phyloP scores from a whole-genome alignment of 441 rosid species.

The Erodium texanum region DNA sequence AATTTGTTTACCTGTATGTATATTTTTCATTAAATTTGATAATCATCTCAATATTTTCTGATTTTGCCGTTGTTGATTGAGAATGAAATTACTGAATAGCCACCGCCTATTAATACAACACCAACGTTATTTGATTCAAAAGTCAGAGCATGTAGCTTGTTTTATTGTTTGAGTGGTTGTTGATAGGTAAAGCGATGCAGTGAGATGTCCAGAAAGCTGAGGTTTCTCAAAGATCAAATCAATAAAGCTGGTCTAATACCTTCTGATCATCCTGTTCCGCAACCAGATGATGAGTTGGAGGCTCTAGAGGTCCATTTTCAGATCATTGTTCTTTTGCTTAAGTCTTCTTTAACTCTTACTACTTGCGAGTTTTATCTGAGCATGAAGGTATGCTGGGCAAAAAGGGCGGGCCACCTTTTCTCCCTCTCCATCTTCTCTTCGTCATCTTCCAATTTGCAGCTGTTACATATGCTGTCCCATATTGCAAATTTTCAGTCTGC shows the following conservation, averaged over 20 bases:
- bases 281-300: conserved; percentile 78
- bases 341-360: neutral
- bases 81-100: neutral
- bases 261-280: conserved; percentile 48
- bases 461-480: too few species aligned
- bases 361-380: conserved; percentile 5
- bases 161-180: conserved; percentile 24
- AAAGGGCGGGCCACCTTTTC: too few species aligned
- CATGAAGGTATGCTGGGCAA: neutral
- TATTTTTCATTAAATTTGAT: neutral
- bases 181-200: conserved; percentile 91
- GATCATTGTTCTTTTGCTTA: neutral
- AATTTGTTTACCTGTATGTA: neutral
- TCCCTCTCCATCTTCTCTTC: too few species aligned
- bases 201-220: conserved; percentile 95
- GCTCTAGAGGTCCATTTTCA: conserved; percentile 67
- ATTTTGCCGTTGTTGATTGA: neutral
- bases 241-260: conserved; percentile 72
- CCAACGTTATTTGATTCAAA: too few species aligned
- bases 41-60: neutral
- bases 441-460: too few species aligned
- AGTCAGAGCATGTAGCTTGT: too few species aligned
- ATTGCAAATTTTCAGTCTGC: too few species aligned
- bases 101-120: conserved; percentile 5
- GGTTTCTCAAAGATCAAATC: conserved; percentile 86